Evolutionary conservation across 306 rosid species (phyloP).

Genomic region (Abrus precatorius): DNA sequence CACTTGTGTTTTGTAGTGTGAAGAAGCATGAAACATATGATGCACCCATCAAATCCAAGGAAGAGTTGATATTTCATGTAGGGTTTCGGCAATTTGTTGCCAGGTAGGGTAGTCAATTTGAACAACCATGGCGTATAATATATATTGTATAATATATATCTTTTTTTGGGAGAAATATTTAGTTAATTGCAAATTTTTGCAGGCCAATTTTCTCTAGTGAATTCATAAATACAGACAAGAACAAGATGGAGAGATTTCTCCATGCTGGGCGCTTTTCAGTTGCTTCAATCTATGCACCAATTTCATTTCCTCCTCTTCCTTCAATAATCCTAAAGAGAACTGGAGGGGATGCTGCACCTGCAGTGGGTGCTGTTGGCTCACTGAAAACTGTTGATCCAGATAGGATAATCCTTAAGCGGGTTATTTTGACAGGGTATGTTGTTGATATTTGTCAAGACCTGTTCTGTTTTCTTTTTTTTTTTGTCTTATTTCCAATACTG

Average conservation of each 20-base stretch:
- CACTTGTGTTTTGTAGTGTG: slow-evolving; percentile 65
- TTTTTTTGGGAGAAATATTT: not conserved
- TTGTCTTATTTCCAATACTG: not conserved
- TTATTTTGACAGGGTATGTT: slow-evolving; percentile 88
- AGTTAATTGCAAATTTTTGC: slow-evolving; percentile 40
- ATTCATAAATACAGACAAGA: slow-evolving; percentile 83
- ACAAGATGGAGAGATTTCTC: slow-evolving; percentile 99
- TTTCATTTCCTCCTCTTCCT: slow-evolving; percentile 92
- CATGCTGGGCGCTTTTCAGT: slow-evolving; percentile 88
- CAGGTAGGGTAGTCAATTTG: slow-evolving; percentile 57
- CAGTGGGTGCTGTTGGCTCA: slow-evolving; percentile 88
- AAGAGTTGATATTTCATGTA: slow-evolving; percentile 86
- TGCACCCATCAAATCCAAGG: slow-evolving; percentile 87
- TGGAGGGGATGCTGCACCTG: slow-evolving; percentile 60
- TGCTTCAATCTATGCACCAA: slow-evolving; percentile 91
- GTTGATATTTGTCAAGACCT: slow-evolving; percentile 14
- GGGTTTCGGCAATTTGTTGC: slow-evolving; percentile 98
- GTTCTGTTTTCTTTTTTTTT: slow-evolving; percentile 13
- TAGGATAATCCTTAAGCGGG: slow-evolving; percentile 87
- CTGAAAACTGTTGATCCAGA: slow-evolving; percentile 82
- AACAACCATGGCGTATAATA: not conserved
- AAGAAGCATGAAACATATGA: slow-evolving; percentile 81
- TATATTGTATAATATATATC: slow-evolving; percentile 1
- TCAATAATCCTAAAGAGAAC: slow-evolving; percentile 68
- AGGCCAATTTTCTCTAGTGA: slow-evolving; percentile 92